phyloP scores from a whole-genome alignment of 192 early-diverging fungal genomes.

The Neocallimastix lanati region DNA sequence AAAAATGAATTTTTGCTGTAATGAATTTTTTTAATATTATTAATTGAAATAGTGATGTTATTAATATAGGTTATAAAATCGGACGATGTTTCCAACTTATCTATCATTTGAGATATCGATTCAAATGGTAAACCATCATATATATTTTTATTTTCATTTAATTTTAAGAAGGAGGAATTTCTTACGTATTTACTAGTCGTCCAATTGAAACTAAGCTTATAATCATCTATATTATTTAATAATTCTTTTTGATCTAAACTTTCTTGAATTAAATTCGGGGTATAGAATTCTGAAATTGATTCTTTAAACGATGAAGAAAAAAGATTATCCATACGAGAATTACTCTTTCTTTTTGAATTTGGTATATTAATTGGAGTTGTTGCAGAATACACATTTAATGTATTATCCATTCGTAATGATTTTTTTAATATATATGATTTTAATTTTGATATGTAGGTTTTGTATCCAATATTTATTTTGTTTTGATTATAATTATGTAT shows the following conservation, averaged over 20 bases:
- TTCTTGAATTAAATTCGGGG: neutral
- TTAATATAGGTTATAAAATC: neutral
- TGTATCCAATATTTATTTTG: neutral
- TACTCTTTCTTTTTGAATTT: neutral
- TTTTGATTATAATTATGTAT: neutral
- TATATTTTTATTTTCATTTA: neutral
- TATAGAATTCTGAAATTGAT: neutral
- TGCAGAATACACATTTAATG: neutral
- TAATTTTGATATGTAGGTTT: neutral
- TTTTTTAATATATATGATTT: neutral
- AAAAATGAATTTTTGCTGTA: neutral
- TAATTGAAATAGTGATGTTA: neutral
- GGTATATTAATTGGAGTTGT: no score
- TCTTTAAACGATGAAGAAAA: neutral
- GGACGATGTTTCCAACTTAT: neutral
- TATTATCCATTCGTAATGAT: neutral
- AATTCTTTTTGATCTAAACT: neutral
- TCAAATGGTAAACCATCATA: neutral
- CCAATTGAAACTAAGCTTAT: neutral
- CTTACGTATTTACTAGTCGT: neutral
- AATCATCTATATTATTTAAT: neutral
- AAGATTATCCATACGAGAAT: neutral
- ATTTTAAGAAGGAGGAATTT: neutral
- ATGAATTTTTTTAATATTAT: neutral
- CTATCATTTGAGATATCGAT: neutral